These are phyloP conservation scores for Curvularia spicifera DNA, from an alignment of 2,329 filamentous ascomycete genomes.

Conservation along the genomic window DNA sequence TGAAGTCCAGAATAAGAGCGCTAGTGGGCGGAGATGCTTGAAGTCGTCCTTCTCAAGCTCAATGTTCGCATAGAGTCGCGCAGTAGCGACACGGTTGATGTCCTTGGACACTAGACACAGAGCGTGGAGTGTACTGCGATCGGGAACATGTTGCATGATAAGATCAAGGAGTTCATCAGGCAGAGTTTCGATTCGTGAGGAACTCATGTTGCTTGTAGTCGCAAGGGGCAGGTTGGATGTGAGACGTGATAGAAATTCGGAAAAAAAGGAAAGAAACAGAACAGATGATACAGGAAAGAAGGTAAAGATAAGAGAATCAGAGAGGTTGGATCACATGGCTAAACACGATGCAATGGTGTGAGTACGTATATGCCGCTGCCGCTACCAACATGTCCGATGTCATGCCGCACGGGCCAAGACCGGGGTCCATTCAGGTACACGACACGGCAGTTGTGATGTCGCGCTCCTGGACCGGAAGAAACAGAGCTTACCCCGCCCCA, in stretches of 20 bases:
- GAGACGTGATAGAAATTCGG: not conserved
- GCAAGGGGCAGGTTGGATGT: not conserved
- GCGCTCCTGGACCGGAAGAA: conserved; percentile 4
- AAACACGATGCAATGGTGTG: not conserved
- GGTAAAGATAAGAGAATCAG: not conserved
- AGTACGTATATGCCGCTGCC: not conserved
- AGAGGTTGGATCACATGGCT: not conserved
- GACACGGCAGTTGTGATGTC: conserved; percentile 15
- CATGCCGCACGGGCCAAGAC: conserved; percentile 12
- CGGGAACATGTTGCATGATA: conserved; percentile 8
- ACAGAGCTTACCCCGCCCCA: conserved; percentile 8
- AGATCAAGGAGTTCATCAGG: conserved; percentile 27
- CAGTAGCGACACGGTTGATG: conserved; percentile 23
- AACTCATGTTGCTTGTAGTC: not conserved
- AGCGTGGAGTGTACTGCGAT: conserved; percentile 2
- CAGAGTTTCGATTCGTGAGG: conserved; percentile 9
- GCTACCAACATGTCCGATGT: conserved; percentile 8
- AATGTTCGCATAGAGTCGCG: conserved; percentile 22
- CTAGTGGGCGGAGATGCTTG: conserved; percentile 17
- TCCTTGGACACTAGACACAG: conserved; percentile 20
- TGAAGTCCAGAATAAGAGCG: conserved; percentile 23
- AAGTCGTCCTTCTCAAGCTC: conserved; percentile 15
- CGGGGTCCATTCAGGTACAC: conserved; percentile 14
- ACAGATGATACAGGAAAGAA: not conserved
- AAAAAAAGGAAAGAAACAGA: not conserved